Evolutionary conservation across 352 stramenopile species (phyloP), one percentile per base, ranked within the genome.

Genomic region (Phytophthora cactorum): DNA sequence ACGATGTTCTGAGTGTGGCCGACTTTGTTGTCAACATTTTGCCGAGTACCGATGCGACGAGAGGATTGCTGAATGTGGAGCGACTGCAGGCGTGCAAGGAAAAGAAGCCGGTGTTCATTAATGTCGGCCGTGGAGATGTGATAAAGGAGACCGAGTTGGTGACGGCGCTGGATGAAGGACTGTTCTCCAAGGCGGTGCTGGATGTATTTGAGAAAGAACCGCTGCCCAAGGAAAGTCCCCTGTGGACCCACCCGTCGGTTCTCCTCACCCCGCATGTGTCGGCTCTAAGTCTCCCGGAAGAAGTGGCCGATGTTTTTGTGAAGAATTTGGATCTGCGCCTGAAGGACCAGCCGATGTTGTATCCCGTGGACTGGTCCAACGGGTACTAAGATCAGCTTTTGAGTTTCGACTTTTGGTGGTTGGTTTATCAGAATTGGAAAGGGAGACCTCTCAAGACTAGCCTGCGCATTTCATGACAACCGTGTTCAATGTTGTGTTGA

Each of bases 11-110:
- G 14, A 49, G 60, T 3, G 65, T 64, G 28, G 71, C 74, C 28
- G 90, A 97, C 73, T 95, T 90, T 61, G 54, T 97, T 14, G 80
- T 97, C 31, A 94, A 87, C 44, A 77, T 96, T 36, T 68, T 97
- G 44, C 90, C 90, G 22, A 97, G 88, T 47, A 97, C 91, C 7
- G n/a, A 50, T 0, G 75, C 76, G n/a, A 97, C 91, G n/a, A 73
- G 70, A 27, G 74, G 81, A 41, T 54, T 96, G 22, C 70, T 97
- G 12, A 81, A 60, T 14, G 51, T 81, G 29, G 52, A 72, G 25
- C 72, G 64, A 14, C 61, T 97, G 11, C 29, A 74, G 28, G 53
- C 66, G 8, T 92, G 85, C 50, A 64, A 68, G 0, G 41, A 62
- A 5, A 84, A 88, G 74, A 68, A 88, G 66, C 87, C 88, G 15